Evolutionary conservation across 2,329 filamentous ascomycete genomes (phyloP).

Genomic region (Cordyceps cicadae): DNA sequence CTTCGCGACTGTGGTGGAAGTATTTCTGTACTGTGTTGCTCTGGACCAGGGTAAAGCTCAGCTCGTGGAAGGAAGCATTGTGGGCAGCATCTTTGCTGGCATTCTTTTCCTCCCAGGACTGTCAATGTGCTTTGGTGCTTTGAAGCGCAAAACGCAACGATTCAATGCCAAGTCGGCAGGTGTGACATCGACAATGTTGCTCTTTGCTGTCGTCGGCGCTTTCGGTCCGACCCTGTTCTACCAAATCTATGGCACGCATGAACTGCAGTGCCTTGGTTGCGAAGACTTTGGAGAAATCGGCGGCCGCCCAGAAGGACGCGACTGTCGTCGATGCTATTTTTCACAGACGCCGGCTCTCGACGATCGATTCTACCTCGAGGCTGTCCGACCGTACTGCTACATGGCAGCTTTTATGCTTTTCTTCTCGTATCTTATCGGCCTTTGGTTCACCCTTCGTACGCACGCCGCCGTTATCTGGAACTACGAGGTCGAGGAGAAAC

Average conservation of each 20-base stretch:
- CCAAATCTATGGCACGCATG: slow-evolving; percentile 96
- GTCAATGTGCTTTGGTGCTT: slow-evolving; percentile 97
- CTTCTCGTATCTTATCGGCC: slow-evolving; percentile 83
- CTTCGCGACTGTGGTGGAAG: slow-evolving; percentile 95
- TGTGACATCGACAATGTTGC: slow-evolving; percentile 93
- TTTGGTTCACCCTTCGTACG: slow-evolving; percentile 92
- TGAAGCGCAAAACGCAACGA: slow-evolving; percentile 95
- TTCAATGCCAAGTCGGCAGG: slow-evolving; percentile 96
- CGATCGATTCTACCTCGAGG: slow-evolving; percentile 82
- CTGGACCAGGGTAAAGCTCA: slow-evolving; percentile 85
- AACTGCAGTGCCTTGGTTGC: slow-evolving; percentile 73
- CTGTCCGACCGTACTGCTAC: slow-evolving; percentile 89
- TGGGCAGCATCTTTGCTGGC: slow-evolving; percentile 96
- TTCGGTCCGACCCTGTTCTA: slow-evolving; percentile 97
- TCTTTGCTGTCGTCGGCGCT: slow-evolving; percentile 91
- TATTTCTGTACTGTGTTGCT: slow-evolving; percentile 94
- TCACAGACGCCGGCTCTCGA: slow-evolving; percentile 76
- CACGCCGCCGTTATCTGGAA: slow-evolving; percentile 98
- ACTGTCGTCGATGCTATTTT: slow-evolving; percentile 92
- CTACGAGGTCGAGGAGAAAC: slow-evolving; percentile 71
- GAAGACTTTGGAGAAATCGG: slow-evolving; percentile 35
- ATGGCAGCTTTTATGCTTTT: slow-evolving; percentile 79
- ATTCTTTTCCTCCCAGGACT: slow-evolving; percentile 88
- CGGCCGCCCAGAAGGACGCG: slow-evolving; percentile 41
- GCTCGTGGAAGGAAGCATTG: slow-evolving; percentile 91